phyloP scores from a whole-genome alignment of 805 yeast species.

The Pichia californica region DNA sequence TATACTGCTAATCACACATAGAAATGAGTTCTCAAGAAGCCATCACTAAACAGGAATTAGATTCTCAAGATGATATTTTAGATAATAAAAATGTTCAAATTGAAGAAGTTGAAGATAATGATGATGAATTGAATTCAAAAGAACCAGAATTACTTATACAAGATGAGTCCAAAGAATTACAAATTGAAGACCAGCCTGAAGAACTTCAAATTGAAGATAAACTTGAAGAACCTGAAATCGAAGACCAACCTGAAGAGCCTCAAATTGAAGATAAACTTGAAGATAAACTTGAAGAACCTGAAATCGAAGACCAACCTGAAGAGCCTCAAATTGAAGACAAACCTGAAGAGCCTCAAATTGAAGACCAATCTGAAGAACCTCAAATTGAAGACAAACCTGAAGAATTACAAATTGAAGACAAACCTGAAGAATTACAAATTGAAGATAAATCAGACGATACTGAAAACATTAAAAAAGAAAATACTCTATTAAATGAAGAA shows the following conservation, averaged over 20 bases:
- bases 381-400: constrained; percentile 1
- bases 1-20: too few relatives aligned
- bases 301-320: constrained; percentile 5
- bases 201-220: background rate
- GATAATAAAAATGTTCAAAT: background rate
- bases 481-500: too few relatives aligned
- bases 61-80: background rate
- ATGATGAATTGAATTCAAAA: constrained; percentile 4
- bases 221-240: background rate
- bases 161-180: background rate
- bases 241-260: background rate
- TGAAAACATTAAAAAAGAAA: too few relatives aligned
- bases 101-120: background rate
- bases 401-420: constrained; percentile 5
- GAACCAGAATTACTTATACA: constrained; percentile 12
- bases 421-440: background rate
- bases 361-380: background rate
- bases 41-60: background rate
- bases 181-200: background rate
- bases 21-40: background rate
- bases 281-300: too few relatives aligned
- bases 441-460: constrained; percentile 1
- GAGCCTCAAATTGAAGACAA: background rate
- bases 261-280: constrained; percentile 1
- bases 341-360: background rate